Evolutionary conservation across 768 basidiomycete species (phyloP), one percentile per base, ranked within the genome.

Genomic region (Leccinellum rugosiceps): DNA sequence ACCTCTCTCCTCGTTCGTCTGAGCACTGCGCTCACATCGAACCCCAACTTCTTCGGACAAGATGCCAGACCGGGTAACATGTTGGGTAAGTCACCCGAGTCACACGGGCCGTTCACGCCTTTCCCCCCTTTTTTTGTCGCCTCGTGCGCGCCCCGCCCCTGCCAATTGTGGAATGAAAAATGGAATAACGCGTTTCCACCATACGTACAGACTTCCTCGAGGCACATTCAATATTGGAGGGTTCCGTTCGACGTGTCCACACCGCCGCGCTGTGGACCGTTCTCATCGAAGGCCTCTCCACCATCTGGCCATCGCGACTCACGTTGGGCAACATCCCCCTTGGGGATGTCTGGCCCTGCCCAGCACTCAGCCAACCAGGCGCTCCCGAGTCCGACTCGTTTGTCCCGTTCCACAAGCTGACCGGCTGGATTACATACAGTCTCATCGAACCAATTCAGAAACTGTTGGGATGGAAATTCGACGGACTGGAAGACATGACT

Each of bases 371-470:
- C 47, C 56, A 46, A 11, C 57, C 53, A 13, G 61, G 55, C 6
- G 63, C 65, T 19, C 51, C 68, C 23, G 83, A 84, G 63, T 38
- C 28, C 13, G 87, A 87, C 52, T 80, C 85, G 52, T 77, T 92
- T 30, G 92, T 98, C 7, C 90, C 94, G 0, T 98, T 98, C 79
- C 96, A 98, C 76, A 98, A 99, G 71, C 80, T 99, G 49, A 93
- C 92, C 0, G 88, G 90, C 59, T 99, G 96, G 96, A 79, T 92
- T 55, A 88, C 94, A 8, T 96, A 97, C 71, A 90, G 87, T 63
- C 78, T 99, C 19, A 77, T 97, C 32, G 89, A 94, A 69, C 86
- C 90, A 2, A 81, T 98, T 44, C 82, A 94, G 71, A 83, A 80
- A 61, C 75, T 87, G 2, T 77, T 94, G 7, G 79, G 81, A 1